These are phyloP conservation scores for Solanum ossicruentum DNA, from an alignment of 257 asterid genomes.

Conservation along the genomic window DNA sequence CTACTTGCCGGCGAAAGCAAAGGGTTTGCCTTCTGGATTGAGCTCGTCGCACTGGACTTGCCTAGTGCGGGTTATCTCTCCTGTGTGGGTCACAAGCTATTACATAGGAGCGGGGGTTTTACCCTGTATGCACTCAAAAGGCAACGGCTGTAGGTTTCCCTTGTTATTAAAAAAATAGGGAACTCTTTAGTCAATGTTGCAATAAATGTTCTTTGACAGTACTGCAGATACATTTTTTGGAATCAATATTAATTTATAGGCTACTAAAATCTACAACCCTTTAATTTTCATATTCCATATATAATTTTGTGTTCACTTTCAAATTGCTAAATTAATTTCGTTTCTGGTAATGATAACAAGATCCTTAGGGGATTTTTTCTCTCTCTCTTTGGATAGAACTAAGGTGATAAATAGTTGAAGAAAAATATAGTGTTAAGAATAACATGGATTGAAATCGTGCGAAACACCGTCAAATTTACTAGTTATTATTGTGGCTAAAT, in stretches of 20 bases:
- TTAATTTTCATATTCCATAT: background rate
- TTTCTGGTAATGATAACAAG: background rate
- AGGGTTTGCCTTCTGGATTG: too few species aligned
- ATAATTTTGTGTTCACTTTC: background rate
- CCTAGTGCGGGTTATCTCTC: too few species aligned
- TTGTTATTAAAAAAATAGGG: background rate
- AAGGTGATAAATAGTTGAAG: background rate
- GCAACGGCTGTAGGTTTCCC: too few species aligned
- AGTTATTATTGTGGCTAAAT: background rate
- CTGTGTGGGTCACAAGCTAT: too few species aligned
- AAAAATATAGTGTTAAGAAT: background rate
- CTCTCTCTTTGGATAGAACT: background rate
- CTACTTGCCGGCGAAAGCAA: too few species aligned
- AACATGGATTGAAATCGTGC: background rate
- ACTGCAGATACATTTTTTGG: background rate
- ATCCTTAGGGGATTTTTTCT: background rate
- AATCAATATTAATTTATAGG: background rate
- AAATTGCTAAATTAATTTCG: background rate
- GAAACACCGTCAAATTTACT: background rate
- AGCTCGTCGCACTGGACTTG: too few species aligned
- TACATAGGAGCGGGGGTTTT: too few species aligned
- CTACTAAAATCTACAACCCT: background rate
- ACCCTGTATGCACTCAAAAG: too few species aligned
- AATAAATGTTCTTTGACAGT: background rate
- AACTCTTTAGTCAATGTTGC: background rate